phyloP scores from a whole-genome alignment of 768 basidiomycete genomes.

The Dentipellis fragilis region DNA sequence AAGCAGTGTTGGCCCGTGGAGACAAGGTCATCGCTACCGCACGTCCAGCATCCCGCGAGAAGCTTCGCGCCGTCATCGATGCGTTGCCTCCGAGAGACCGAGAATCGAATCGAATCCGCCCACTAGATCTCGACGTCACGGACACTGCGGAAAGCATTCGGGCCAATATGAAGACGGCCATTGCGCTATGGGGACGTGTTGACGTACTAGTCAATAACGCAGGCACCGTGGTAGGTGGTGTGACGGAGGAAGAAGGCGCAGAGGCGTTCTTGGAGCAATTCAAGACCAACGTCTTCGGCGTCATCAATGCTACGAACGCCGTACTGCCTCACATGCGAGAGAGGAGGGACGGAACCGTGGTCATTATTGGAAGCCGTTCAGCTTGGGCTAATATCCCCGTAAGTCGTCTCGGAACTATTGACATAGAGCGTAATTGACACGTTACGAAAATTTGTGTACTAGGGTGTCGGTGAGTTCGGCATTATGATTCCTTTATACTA shows the following conservation, averaged over 20 bases:
- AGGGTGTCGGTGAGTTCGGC: too few relatives aligned
- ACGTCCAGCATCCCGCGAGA: constrained; percentile 20
- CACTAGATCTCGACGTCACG: neutral
- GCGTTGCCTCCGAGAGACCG: neutral
- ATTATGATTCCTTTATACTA: too few relatives aligned
- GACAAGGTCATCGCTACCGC: constrained; percentile 42
- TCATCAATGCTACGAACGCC: constrained; percentile 33
- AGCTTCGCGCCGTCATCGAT: constrained; percentile 18
- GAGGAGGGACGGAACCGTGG: constrained; percentile 25
- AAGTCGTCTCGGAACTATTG: neutral
- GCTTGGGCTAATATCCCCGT: constrained; percentile 12
- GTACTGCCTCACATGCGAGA: constrained; percentile 31
- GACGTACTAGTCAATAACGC: constrained; percentile 6
- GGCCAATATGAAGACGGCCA: neutral
- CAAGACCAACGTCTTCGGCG: constrained; percentile 29
- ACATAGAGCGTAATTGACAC: too few relatives aligned
- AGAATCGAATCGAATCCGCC: neutral
- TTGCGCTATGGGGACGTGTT: neutral
- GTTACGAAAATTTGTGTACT: too few relatives aligned
- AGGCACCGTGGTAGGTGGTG: constrained; percentile 8
- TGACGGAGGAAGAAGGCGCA: neutral
- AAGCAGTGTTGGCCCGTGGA: constrained; percentile 28
- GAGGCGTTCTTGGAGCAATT: neutral
- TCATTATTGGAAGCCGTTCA: constrained; percentile 27
- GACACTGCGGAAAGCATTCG: neutral